phyloP scores from a whole-genome alignment of 1,284 basidiomycete genomes.

The Cryptococcus maquisensis region DNA sequence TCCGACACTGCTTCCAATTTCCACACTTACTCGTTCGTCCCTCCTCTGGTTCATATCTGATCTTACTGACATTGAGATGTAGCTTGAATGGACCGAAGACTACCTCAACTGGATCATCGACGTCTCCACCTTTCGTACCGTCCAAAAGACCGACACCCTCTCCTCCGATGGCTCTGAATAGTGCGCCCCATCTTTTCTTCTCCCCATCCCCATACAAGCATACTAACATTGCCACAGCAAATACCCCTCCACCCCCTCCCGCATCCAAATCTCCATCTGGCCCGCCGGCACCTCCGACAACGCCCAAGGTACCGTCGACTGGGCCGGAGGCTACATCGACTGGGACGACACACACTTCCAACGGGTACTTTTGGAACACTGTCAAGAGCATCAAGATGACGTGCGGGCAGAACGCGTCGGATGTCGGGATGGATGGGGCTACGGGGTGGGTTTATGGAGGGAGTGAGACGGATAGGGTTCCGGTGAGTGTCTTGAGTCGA shows the following conservation, averaged over 20 bases:
- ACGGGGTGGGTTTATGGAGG: constrained; percentile 36
- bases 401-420: constrained; percentile 23
- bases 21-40: constrained; percentile 70
- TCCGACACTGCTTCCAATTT: constrained; percentile 64
- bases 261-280: constrained; percentile 75
- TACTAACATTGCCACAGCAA: constrained; percentile 32
- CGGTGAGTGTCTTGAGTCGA: constrained; percentile 17
- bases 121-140: constrained; percentile 62
- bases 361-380: constrained; percentile 42
- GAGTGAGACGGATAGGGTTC: constrained; percentile 21
- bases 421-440: constrained; percentile 3
- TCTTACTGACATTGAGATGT: constrained; percentile 1
- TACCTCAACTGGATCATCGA: constrained; percentile 65
- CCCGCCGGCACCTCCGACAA: constrained; percentile 63
- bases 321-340: constrained; percentile 74
- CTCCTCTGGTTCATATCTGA: constrained; percentile 21
- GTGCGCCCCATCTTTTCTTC: constrained; percentile 4
- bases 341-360: constrained; percentile 63
- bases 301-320: constrained; percentile 64
- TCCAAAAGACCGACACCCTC: constrained; percentile 60
- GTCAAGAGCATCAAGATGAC: constrained; percentile 31
- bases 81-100: constrained; percentile 75
- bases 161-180: constrained; percentile 49
- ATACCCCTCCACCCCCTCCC: constrained; percentile 70
- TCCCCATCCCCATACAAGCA: neutral